A percentile compares a stretch with the other conserved stretches of the same genome.
These are phyloP conservation scores for Phaffia tasmanica DNA, from an alignment of 768 basidiomycete species.

Conservation along the genomic window DNA sequence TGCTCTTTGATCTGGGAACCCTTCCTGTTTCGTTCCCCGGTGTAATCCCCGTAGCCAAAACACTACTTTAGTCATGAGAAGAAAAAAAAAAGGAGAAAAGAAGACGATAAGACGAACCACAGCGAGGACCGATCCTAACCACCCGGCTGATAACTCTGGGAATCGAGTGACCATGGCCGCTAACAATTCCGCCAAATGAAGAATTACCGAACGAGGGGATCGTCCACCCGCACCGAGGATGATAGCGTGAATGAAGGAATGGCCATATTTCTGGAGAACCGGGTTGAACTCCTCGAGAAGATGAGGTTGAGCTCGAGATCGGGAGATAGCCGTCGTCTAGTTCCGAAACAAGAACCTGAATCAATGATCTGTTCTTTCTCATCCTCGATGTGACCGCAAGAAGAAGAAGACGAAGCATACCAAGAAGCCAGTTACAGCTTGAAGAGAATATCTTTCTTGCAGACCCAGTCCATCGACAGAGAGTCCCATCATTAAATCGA, in stretches of 20 bases:
- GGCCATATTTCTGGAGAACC: constrained; percentile 43
- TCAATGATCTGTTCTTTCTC: too few relatives aligned
- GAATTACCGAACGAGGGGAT: constrained; percentile 69
- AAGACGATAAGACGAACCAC: constrained; percentile 29
- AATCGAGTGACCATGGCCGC: constrained; percentile 53
- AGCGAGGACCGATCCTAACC: constrained; percentile 61
- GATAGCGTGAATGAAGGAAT: constrained; percentile 54
- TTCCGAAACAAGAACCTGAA: neutral
- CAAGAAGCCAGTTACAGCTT: constrained; percentile 22
- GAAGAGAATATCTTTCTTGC: constrained; percentile 24
- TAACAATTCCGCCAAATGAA: constrained; percentile 73
- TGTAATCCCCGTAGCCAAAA: neutral
- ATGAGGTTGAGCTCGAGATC: constrained; percentile 45
- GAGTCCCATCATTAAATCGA: constrained; percentile 4
- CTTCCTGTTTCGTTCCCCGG: constrained; percentile 43
- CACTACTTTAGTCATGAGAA: neutral
- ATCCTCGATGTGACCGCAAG: too few relatives aligned
- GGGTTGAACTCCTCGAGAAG: constrained; percentile 44
- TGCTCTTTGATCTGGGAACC: constrained; percentile 64
- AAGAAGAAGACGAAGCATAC: neutral
- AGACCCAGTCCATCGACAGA: constrained; percentile 20
- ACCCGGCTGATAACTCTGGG: constrained; percentile 49
- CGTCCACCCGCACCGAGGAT: constrained; percentile 71
- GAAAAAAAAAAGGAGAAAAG: neutral
- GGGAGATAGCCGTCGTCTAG: constrained; percentile 13